Evolutionary conservation across 2,329 filamentous ascomycete species (phyloP).

Genomic region (Macrophomina pseudophaseolina): DNA sequence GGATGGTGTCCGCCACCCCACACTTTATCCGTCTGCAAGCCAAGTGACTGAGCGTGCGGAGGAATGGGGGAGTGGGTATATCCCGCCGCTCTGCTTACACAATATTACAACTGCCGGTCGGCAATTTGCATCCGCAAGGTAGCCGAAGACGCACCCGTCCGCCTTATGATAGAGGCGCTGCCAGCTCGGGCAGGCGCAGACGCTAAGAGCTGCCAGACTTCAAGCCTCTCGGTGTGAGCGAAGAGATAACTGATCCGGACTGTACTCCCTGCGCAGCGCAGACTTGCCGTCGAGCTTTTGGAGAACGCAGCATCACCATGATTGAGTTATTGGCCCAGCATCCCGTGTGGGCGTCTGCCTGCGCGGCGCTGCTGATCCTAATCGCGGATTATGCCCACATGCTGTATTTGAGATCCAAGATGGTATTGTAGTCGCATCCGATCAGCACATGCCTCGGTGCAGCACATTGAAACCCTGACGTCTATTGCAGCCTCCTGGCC

Average conservation of each 20-base stretch:
- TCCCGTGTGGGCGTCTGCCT: slow-evolving; percentile 20
- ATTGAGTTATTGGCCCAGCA: slow-evolving; percentile 11
- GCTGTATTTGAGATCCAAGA: slow-evolving; percentile 55
- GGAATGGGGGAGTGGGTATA: neutral
- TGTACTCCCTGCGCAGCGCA: neutral
- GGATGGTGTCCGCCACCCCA: slow-evolving; percentile 19
- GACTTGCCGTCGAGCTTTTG: neutral
- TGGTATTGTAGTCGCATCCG: slow-evolving; percentile 40
- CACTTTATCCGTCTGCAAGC: slow-evolving; percentile 16
- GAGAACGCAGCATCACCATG: neutral
- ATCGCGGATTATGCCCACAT: slow-evolving; percentile 56
- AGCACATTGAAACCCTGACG: slow-evolving; percentile 6
- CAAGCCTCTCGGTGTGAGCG: neutral
- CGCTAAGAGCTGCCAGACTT: slow-evolving; percentile 7
- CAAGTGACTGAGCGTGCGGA: neutral
- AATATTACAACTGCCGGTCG: slow-evolving; percentile 14
- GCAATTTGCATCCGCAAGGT: slow-evolving; percentile 13
- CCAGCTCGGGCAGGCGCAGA: neutral
- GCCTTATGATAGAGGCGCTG: slow-evolving; percentile 6
- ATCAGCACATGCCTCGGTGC: neutral
- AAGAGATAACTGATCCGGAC: neutral
- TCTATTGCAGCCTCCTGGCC: slow-evolving; percentile 56
- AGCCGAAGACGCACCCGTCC: neutral
- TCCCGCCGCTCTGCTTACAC: neutral
- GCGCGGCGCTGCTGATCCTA: slow-evolving; percentile 32